phyloP scores from a whole-genome alignment of 305 asterid genomes.

The Rubia tinctorum region DNA sequence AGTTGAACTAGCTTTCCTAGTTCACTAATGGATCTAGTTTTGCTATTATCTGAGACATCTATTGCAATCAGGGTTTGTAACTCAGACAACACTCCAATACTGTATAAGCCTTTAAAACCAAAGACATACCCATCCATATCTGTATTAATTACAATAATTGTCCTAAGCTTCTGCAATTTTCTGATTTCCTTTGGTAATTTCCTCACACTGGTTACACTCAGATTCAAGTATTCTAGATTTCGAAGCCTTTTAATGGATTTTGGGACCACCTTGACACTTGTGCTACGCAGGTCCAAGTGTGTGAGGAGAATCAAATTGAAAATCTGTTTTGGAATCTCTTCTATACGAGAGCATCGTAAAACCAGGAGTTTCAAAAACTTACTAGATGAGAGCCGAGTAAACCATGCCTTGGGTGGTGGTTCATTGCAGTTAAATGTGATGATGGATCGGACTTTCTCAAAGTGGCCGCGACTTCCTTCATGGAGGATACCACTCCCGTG shows the following conservation, averaged over 20 bases:
- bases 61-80: not conserved
- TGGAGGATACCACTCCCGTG: not conserved
- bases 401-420: not conserved
- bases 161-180: not conserved
- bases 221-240: not conserved
- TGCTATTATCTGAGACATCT: not conserved
- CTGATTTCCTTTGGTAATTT: not conserved
- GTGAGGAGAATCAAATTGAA: conserved; percentile 18
- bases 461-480: not conserved
- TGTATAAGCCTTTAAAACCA: not conserved
- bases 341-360: not conserved
- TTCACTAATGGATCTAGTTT: not conserved
- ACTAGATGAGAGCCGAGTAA: not conserved
- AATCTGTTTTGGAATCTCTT: conserved; percentile 14
- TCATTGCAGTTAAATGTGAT: not conserved
- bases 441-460: not conserved
- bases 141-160: not conserved
- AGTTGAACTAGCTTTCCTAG: not conserved
- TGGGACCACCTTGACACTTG: not conserved
- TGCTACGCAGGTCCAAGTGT: conserved; percentile 3
- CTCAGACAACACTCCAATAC: not conserved
- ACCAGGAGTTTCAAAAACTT: conserved; percentile 20
- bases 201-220: not conserved
- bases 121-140: not conserved
- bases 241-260: not conserved